Conservation (phyloP, 352 stramenopile genomes). For the Phytophthora tubulina region DNA sequence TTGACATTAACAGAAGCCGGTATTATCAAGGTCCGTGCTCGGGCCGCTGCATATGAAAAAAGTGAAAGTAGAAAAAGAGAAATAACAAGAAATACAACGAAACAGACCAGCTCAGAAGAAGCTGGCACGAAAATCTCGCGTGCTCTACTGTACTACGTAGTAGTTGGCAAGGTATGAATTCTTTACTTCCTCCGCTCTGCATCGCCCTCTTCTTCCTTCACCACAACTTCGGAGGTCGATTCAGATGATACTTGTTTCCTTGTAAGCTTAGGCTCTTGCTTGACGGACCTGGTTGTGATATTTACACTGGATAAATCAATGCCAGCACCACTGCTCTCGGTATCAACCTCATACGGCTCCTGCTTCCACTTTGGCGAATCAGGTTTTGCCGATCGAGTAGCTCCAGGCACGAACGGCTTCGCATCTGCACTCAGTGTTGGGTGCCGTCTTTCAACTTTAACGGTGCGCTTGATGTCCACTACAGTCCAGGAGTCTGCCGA, state of each 20-base stretch:
- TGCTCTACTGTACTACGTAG: no score
- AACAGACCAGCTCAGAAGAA: slow-evolving; percentile 27
- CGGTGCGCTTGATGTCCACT: slow-evolving; percentile 21
- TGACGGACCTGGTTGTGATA: background rate
- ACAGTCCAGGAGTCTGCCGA: slow-evolving; percentile 21
- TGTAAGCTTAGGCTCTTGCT: slow-evolving; percentile 2
- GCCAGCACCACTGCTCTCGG: background rate
- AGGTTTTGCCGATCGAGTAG: background rate
- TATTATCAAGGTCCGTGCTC: slow-evolving; percentile 13
- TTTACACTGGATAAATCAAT: background rate
- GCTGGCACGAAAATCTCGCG: slow-evolving; percentile 26
- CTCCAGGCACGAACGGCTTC: slow-evolving; percentile 26
- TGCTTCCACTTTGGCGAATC: background rate
- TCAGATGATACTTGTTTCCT: slow-evolving; percentile 19
- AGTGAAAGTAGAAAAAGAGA: slow-evolving; percentile 22
- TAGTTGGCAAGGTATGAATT: background rate
- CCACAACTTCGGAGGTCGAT: slow-evolving; percentile 18
- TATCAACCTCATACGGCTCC: slow-evolving; percentile 2
- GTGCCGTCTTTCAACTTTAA: slow-evolving; percentile 10
- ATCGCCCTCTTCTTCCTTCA: slow-evolving; percentile 4
- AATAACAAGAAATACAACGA: slow-evolving; percentile 29
- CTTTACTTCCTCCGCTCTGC: background rate
- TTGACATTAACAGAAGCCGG: slow-evolving; percentile 44
- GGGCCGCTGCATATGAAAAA: slow-evolving; percentile 14
- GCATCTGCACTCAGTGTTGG: slow-evolving; percentile 26